Conservation (phyloP, 176 grass and related monocot species). For the Hsuehochloa calcarea region DNA sequence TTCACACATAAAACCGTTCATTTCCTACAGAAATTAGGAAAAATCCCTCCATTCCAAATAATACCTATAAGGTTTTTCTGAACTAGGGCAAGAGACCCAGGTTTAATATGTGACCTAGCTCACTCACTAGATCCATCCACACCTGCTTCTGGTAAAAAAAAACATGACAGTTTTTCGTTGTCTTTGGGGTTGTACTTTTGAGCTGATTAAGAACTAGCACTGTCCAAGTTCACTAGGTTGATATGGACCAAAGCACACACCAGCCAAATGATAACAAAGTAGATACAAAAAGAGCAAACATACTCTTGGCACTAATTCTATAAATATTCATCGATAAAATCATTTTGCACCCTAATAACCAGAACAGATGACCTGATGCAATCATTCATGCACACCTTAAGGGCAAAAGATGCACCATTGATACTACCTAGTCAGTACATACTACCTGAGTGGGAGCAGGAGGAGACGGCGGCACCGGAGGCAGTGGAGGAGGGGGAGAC, state of each 20-base stretch:
- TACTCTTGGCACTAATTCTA: neutral
- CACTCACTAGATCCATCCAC: neutral
- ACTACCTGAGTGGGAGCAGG: too few relatives aligned
- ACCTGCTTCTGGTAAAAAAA: neutral
- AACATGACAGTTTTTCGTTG: too few relatives aligned
- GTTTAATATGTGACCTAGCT: neutral
- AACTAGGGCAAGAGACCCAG: too few relatives aligned
- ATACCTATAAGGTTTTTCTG: too few relatives aligned
- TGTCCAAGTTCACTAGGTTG: neutral
- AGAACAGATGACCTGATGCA: slow-evolving; percentile 17
- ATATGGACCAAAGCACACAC: neutral
- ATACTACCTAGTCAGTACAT: too few relatives aligned
- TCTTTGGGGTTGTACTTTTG: too few relatives aligned
- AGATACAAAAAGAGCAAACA: neutral
- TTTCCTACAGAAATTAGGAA: too few relatives aligned
- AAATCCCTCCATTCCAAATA: too few relatives aligned
- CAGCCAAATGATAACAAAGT: slow-evolving; percentile 1
- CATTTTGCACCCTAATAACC: neutral
- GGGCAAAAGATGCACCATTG: neutral
- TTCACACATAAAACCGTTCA: too few relatives aligned
- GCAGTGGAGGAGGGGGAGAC: too few relatives aligned
- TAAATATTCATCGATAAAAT: neutral
- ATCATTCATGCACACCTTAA: slow-evolving; percentile 9
- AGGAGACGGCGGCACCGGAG: too few relatives aligned
- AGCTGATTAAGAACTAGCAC: neutral